A percentile compares a stretch with the other conserved stretches of the same genome.
phyloP scores from a whole-genome alignment of 164 flowering plant genomes.

The Dillenia suffruticosa region DNA sequence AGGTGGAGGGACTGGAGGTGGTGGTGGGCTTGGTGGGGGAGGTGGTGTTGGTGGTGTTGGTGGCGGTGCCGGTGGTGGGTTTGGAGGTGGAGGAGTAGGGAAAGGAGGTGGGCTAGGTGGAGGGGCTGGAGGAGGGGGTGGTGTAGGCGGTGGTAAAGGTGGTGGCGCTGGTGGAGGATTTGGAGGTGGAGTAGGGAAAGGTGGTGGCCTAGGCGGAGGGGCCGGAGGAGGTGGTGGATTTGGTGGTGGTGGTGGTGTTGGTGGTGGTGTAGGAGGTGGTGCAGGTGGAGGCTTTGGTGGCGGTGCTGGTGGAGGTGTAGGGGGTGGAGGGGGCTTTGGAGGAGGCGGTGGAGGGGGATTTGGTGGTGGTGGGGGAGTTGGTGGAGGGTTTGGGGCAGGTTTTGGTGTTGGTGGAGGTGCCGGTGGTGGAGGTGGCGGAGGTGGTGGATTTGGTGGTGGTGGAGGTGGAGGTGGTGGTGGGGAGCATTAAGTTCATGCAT shows the following conservation, averaged over 20 bases:
- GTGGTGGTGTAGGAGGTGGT: background rate
- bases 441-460: background rate
- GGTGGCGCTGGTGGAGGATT: no score
- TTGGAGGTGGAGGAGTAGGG: no score
- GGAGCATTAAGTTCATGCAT: no score
- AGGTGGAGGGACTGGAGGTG: background rate
- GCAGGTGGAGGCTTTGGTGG: background rate
- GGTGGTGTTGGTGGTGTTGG: no score
- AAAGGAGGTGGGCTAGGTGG: no score
- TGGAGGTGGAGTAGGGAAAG: background rate
- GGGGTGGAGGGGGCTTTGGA: constrained; percentile 3
- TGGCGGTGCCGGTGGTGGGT: no score
- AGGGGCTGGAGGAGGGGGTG: no score
- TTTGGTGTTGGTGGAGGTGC: constrained; percentile 1
- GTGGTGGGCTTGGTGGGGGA: background rate
- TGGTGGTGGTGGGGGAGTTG: background rate
- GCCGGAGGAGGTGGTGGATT: background rate
- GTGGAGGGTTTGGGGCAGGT: constrained; percentile 4
- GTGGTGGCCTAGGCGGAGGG: background rate
- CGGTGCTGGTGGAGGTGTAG: background rate
- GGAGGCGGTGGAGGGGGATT: constrained; percentile 3
- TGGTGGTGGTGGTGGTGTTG: background rate
- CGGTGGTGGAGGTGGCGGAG: constrained; percentile 7
- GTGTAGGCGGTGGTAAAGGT: no score
- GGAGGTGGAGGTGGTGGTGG: no score